These are phyloP conservation scores for Paraconiothyrium sp. DNA, from an alignment of 2,329 filamentous ascomycete species.

Conservation along the genomic window DNA sequence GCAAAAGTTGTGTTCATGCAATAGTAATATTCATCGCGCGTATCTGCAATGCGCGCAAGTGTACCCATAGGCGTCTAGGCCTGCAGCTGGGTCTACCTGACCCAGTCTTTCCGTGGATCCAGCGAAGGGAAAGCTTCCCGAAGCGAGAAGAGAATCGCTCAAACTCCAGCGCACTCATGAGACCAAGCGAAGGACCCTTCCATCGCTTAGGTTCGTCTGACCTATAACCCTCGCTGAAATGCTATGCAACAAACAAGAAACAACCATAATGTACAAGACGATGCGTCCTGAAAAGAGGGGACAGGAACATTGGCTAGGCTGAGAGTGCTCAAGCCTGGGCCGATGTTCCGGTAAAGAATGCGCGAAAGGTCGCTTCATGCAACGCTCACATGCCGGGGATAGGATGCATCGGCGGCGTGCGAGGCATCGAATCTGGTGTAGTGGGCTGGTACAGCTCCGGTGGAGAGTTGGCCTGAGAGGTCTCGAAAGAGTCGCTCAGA, in stretches of 20 bases:
- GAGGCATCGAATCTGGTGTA: conserved; percentile 78
- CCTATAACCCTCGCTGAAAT: conserved; percentile 46
- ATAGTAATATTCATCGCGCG: conserved; percentile 13
- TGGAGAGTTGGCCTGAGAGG: conserved; percentile 61
- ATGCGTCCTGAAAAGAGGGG: conserved; percentile 26
- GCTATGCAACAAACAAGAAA: conserved; percentile 44
- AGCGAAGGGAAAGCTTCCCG: conserved; percentile 13
- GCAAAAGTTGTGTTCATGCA: background rate
- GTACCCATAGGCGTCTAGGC: conserved; percentile 21
- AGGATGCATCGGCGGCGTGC: conserved; percentile 66
- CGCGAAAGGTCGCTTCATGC: conserved; percentile 3
- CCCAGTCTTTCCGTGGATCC: conserved; percentile 24
- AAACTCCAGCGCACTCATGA: conserved; percentile 35
- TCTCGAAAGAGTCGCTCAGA: conserved; percentile 73
- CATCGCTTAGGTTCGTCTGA: conserved; percentile 31
- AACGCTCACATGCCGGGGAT: conserved; percentile 36
- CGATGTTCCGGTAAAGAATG: conserved; percentile 5
- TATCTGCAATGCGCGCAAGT: conserved; percentile 33
- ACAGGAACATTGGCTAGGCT: conserved; percentile 15
- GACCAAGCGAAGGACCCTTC: conserved; percentile 42
- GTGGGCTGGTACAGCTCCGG: conserved; percentile 62
- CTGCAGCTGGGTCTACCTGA: conserved; percentile 27
- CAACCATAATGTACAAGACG: conserved; percentile 37
- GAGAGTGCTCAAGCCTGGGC: background rate
- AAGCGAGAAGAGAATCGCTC: conserved; percentile 29